Evolutionary conservation across 495 filamentous ascomycete species (phyloP), one percentile per base, ranked within the genome.

Genomic region (Geoglossum glabrum): DNA sequence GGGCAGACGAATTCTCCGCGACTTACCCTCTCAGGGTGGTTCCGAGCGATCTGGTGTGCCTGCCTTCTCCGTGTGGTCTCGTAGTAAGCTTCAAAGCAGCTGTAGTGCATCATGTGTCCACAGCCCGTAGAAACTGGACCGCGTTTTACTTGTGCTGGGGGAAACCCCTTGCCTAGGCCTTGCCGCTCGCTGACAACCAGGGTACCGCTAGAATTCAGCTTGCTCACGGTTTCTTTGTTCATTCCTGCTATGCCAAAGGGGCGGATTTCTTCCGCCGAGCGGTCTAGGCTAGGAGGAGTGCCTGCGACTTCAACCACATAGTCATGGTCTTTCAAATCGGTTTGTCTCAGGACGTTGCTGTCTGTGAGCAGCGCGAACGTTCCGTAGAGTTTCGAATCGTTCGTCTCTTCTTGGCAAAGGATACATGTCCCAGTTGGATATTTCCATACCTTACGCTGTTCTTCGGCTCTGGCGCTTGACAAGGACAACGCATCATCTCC

Each of bases 71-170:
- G 73, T 0, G 87, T 92, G 0, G 90, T 84, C 19, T 82, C 76
- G 64, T 83, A 83, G 69, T 96, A 97, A 31, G 82, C 77, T 61
- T 96, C 90, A 64, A 97, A 99, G 68, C 92, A 99, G 33, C 79
- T 79, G 65, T 86, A 99, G 66, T 99, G 92, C 92, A 99, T 99
- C 61, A 97, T 90, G 68, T 99, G 92, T 6, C 89, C 90, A 69
- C 92, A 99, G 30, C 90, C 86, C 43, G 86, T 87, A 8, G 89
- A 80, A 6, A 97, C 85, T 3, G 90, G 86, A 0, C 89, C 93
- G n/a, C 76, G 74, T 40, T 74, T 73, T 9, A 77, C 80, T 40
- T 81, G 76, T 26, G 73, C 72, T 10, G 80, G 69, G 3, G 87
- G 83, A 64, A 95, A 97, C 1, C 92, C 92, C 69, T 88, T 90